Percentiles rank a stretch among this genome's conserved stretches.
These are phyloP conservation scores for Barnettozyma siamensis DNA, from an alignment of 805 yeast species.

Conservation along the genomic window DNA sequence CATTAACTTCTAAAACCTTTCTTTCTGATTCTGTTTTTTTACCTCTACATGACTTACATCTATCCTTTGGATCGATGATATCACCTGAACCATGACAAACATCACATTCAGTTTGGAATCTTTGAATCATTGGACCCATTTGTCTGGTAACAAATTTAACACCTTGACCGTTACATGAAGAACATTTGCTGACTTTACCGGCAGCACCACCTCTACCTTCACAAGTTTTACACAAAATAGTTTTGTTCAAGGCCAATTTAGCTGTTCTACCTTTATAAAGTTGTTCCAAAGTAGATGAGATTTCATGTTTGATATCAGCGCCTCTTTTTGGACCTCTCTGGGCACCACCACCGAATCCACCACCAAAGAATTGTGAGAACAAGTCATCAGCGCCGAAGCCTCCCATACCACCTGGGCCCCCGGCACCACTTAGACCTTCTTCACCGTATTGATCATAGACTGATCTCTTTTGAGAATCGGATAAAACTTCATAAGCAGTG, in stretches of 20 bases:
- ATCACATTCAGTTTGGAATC: constrained; percentile 93
- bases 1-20: constrained; percentile 88
- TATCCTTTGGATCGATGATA: constrained; percentile 77
- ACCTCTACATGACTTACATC: constrained; percentile 85
- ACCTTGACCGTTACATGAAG: constrained; percentile 88
- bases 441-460: constrained; percentile 86
- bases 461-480: constrained; percentile 85
- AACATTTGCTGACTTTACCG: constrained; percentile 83
- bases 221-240: constrained; percentile 81
- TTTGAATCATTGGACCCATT: constrained; percentile 99
- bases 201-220: constrained; percentile 95
- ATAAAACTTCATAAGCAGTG: constrained; percentile 81
- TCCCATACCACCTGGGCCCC: constrained; percentile 66
- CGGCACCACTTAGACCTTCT: constrained; percentile 76
- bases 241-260: constrained; percentile 89
- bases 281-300: constrained; percentile 85
- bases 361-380: constrained; percentile 82
- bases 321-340: constrained; percentile 85
- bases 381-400: constrained; percentile 68
- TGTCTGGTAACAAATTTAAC: constrained; percentile 88
- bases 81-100: constrained; percentile 91
- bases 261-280: constrained; percentile 90
- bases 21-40: constrained; percentile 82
- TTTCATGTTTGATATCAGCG: constrained; percentile 84
- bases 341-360: constrained; percentile 53